phyloP scores from a whole-genome alignment of 495 filamentous ascomycete genomes.

The Elasticomyces elasticus region DNA sequence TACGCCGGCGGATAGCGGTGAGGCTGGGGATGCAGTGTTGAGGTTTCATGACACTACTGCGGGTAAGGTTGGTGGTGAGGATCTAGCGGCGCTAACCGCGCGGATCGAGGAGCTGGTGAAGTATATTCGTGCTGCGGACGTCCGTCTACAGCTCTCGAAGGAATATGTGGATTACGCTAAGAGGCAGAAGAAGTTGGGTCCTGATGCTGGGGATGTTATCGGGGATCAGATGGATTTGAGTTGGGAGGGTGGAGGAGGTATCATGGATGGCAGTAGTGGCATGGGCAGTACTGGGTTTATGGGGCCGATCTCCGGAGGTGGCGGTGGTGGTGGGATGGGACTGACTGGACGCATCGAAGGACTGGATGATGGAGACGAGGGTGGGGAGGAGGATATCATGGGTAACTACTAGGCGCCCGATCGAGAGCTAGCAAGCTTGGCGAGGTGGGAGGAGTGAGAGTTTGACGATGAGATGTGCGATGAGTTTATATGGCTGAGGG shows the following conservation, averaged over 20 bases:
- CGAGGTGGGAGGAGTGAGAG: neutral
- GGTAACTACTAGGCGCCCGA: neutral
- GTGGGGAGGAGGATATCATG: neutral
- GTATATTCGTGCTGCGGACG: constrained; percentile 28
- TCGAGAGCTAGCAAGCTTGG: neutral
- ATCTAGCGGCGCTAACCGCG: constrained; percentile 26
- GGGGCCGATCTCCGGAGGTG: too few species aligned
- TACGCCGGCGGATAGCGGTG: neutral
- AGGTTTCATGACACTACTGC: constrained; percentile 26
- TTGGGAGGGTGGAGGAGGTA: constrained; percentile 27
- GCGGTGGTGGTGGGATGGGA: too few species aligned
- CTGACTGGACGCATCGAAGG: neutral
- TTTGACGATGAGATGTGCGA: neutral
- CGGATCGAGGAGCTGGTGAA: constrained; percentile 27
- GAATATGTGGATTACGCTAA: constrained; percentile 29
- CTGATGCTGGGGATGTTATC: constrained; percentile 20
- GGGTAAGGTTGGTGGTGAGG: constrained; percentile 6
- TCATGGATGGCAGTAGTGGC: too few species aligned
- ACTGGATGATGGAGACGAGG: neutral
- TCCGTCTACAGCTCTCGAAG: constrained; percentile 26
- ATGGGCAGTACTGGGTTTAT: too few species aligned
- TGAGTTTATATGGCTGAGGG: neutral
- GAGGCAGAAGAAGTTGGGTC: constrained; percentile 19
- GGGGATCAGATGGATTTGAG: constrained; percentile 23
- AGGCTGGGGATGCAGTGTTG: constrained; percentile 17